Conservation (phyloP, 1,139 yeast species). For the Blastobotrys buckinghamii region DNA sequence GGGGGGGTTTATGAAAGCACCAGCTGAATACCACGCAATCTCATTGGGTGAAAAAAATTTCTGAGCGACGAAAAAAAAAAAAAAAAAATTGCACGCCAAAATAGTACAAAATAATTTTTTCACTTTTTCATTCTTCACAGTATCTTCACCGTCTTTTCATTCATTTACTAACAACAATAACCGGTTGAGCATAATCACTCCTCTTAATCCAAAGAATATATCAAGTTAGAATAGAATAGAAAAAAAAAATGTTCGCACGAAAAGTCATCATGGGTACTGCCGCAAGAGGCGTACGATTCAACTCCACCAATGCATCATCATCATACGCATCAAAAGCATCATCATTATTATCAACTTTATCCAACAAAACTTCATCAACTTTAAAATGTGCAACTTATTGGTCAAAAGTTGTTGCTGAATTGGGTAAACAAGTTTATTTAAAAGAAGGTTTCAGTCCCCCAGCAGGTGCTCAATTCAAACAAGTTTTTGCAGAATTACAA, state of each 20-base stretch:
- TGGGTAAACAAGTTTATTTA: slow-evolving; percentile 83
- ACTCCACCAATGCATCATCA: slow-evolving; percentile 35
- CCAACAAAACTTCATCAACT: slow-evolving; percentile 40
- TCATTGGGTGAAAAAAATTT: no score
- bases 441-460: slow-evolving; percentile 96
- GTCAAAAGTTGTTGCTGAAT: slow-evolving; percentile 83
- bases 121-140: no score
- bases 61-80: no score
- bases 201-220: no score
- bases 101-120: no score
- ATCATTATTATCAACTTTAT: slow-evolving; percentile 43
- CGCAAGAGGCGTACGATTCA: slow-evolving; percentile 36
- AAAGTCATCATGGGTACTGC: slow-evolving; percentile 13
- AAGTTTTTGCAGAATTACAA: slow-evolving; percentile 57
- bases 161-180: no score
- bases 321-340: slow-evolving; percentile 32
- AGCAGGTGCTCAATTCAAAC: slow-evolving; percentile 66
- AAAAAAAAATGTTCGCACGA: slow-evolving; percentile 11
- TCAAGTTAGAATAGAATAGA: no score
- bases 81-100: no score
- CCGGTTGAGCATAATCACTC: no score
- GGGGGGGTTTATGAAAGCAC: no score
- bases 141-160: no score
- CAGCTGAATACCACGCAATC: no score
- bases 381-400: slow-evolving; percentile 51